Evolutionary conservation across 306 rosid genomes (phyloP), one percentile per base, ranked within the genome.

Genomic region (Fragaria vesca): DNA sequence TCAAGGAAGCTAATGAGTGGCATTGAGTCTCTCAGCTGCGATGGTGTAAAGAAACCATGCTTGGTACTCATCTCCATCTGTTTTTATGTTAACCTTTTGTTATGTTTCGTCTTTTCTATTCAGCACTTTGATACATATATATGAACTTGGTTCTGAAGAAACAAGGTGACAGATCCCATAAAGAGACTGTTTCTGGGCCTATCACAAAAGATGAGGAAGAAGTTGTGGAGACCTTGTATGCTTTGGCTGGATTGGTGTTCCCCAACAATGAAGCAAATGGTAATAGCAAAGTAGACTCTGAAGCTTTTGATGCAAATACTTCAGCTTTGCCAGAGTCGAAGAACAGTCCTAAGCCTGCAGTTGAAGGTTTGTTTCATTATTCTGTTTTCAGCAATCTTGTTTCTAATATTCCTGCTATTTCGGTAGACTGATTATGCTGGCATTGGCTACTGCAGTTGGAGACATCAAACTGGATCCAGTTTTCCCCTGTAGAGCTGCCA

Each of bases 161-260:
- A 83, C 88, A 80, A 34, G 81, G 80, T 66, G 71, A 78, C 34
- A 78, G 80, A 83, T 83, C 86, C 81, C 76, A 13, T 7, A 76
- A 71, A 62, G 81, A 74, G 79, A 79, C 60, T 51, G 82, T 57
- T 58, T 71, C 80, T 75, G 85, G 83, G 76, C 57, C 87, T 71
- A 88, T 93, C 75, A 91, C 98, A 54, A 91, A 93, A 81, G 98
- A 93, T 62, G 98, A 93, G 88, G 91, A 89, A 85, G 98, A 93
- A 88, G 98, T 91, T 46, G 98, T 81, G 21, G 93, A 93, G 81
- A 85, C 97, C 45, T 87, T 93, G 63, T 88, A 80, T 82, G 90
- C 95, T 67, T 83, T 93, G 91, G 95, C 97, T 12, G 95, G 88
- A 73, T 87, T 93, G 71, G 71, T 66, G 97, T 89, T 93, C 62